A percentile compares a stretch with the other conserved stretches of the same genome.
Evolutionary conservation across 257 asterid genomes (phyloP).

Genomic region (Coffea eugenioides): DNA sequence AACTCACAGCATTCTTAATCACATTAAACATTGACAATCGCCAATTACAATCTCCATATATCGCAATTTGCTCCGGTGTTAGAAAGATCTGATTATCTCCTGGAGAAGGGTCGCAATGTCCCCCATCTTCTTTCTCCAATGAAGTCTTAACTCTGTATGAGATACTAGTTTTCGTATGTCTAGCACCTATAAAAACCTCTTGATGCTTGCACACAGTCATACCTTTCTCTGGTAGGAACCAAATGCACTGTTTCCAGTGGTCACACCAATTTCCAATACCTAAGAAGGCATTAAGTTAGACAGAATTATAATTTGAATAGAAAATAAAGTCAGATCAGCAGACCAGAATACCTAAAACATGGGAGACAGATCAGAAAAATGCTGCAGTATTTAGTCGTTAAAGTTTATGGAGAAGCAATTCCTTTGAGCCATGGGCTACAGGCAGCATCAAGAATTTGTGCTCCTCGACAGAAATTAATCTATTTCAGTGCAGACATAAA

Average conservation of each 20-base stretch:
- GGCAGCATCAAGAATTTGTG: neutral
- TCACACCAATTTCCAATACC: slow-evolving; percentile 80
- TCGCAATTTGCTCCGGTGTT: slow-evolving; percentile 66
- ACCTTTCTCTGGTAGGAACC: slow-evolving; percentile 67
- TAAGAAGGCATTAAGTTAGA: slow-evolving; percentile 29
- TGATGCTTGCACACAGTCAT: slow-evolving; percentile 55
- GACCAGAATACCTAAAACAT: neutral
- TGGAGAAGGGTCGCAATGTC: slow-evolving; percentile 26
- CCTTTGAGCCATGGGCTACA: neutral
- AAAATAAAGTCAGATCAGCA: neutral
- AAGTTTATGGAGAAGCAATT: neutral
- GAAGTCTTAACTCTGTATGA: slow-evolving; percentile 51
- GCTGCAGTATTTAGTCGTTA: neutral
- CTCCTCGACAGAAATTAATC: neutral
- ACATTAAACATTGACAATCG: slow-evolving; percentile 67
- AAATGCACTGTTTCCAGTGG: slow-evolving; percentile 96
- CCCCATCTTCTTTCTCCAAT: slow-evolving; percentile 30
- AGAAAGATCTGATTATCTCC: slow-evolving; percentile 49
- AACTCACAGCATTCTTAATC: slow-evolving; percentile 62
- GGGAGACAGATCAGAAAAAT: neutral
- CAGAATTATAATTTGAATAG: neutral
- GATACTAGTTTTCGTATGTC: slow-evolving; percentile 61
- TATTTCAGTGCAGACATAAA: neutral
- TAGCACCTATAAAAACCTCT: slow-evolving; percentile 54
- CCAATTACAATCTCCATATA: slow-evolving; percentile 73